A percentile compares a stretch with the other conserved stretches of the same genome.
phyloP scores from a whole-genome alignment of 2,329 filamentous ascomycete genomes.

The Aspergillus sp. region DNA sequence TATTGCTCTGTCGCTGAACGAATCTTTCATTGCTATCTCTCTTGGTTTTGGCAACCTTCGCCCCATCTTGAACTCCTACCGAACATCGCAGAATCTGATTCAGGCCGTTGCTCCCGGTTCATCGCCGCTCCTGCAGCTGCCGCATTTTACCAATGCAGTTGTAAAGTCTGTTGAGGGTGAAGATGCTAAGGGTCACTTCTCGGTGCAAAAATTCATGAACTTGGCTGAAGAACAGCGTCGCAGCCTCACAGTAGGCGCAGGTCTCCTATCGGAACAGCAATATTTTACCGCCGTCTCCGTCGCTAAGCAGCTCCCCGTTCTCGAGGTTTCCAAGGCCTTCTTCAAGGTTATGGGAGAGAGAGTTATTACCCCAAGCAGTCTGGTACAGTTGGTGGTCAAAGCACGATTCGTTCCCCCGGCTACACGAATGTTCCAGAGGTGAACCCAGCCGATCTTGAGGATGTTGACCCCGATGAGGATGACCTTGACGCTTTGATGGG shows the following conservation, averaged over 20 bases:
- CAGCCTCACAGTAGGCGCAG: conserved; percentile 63
- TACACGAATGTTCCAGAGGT: conserved; percentile 68
- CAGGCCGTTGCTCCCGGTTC: conserved; percentile 80
- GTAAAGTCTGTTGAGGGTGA: conserved; percentile 50
- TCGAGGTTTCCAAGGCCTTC: conserved; percentile 86
- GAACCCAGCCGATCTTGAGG: conserved; percentile 75
- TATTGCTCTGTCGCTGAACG: conserved; percentile 77
- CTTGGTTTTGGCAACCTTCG: conserved; percentile 80
- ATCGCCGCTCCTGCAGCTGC: conserved; percentile 87
- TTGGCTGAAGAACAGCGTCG: conserved; percentile 70
- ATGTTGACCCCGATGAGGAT: conserved; percentile 87
- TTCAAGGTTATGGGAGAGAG: conserved; percentile 98
- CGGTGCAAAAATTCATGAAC: conserved; percentile 84
- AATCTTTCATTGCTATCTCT: conserved; percentile 80
- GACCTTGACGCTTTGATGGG: conserved; percentile 82
- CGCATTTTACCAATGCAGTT: conserved; percentile 68
- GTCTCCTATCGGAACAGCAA: conserved; percentile 68
- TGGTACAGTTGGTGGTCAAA: conserved; percentile 94
- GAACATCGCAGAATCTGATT: conserved; percentile 77
- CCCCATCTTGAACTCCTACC: conserved; percentile 78
- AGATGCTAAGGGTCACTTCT: conserved; percentile 65
- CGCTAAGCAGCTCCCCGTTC: conserved; percentile 75
- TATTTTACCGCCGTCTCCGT: conserved; percentile 72
- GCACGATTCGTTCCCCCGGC: conserved; percentile 89
- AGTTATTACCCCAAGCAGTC: conserved; percentile 82